A percentile compares a stretch with the other conserved stretches of the same genome.
Conservation (phyloP, 2,329 filamentous ascomycete species). For the Ilyonectria sp. region DNA sequence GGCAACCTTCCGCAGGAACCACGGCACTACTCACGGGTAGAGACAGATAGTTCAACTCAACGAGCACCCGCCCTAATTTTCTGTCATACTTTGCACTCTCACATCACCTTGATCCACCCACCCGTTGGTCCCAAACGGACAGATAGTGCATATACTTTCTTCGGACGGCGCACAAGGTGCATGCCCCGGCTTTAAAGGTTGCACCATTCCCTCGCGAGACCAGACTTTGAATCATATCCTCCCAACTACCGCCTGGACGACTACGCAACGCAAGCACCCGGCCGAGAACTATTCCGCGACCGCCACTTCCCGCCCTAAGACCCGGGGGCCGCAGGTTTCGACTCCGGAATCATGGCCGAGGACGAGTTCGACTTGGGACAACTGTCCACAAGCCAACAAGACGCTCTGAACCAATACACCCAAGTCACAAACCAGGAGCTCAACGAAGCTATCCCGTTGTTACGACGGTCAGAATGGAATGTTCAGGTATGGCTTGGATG, state of each 20-base stretch:
- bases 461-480: slow-evolving; percentile 95
- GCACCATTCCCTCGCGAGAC: slow-evolving; percentile 2
- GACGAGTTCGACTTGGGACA: slow-evolving; percentile 70
- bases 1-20: slow-evolving; percentile 18
- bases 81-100: background rate
- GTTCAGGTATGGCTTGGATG: slow-evolving; percentile 76
- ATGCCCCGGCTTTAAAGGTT: slow-evolving; percentile 12
- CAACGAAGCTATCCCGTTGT: slow-evolving; percentile 81
- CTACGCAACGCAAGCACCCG: background rate
- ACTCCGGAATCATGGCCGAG: slow-evolving; percentile 52
- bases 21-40: background rate
- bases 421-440: slow-evolving; percentile 88
- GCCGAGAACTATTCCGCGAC: slow-evolving; percentile 1
- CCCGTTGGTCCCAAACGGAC: background rate
- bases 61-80: background rate
- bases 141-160: background rate
- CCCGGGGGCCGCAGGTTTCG: background rate
- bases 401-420: slow-evolving; percentile 89
- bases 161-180: background rate
- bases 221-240: background rate
- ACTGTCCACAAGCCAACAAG: slow-evolving; percentile 84
- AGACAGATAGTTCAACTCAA: slow-evolving; percentile 9
- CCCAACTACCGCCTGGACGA: background rate
- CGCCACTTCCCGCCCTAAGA: background rate
- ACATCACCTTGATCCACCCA: background rate